These are phyloP conservation scores for Sordariomycetes sp. DNA, from an alignment of 2,329 filamentous ascomycete species.

Conservation along the genomic window DNA sequence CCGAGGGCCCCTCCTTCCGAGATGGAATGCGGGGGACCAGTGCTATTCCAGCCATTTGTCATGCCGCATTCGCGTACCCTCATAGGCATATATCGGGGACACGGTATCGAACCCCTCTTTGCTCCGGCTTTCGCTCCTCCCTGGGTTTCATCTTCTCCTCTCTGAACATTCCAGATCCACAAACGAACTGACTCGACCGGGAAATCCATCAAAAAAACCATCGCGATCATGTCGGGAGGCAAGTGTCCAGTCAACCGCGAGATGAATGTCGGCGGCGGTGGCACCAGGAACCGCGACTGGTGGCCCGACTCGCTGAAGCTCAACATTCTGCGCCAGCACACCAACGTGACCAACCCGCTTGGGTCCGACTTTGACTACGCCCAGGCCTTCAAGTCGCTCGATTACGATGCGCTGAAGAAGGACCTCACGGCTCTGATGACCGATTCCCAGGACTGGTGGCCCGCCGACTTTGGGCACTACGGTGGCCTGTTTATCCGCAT, in stretches of 20 bases:
- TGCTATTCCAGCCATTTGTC: too few species aligned
- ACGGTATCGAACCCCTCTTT: too few species aligned
- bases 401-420: slow-evolving; percentile 63
- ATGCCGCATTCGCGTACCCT: too few species aligned
- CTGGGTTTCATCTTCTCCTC: too few species aligned
- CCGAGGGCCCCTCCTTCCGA: too few species aligned
- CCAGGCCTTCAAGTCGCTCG: slow-evolving; percentile 59
- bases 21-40: too few species aligned
- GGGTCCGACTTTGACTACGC: slow-evolving; percentile 61
- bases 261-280: slow-evolving; percentile 43
- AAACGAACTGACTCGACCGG: too few species aligned
- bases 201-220: too few species aligned
- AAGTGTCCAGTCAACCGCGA: slow-evolving; percentile 18
- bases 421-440: slow-evolving; percentile 64
- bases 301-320: slow-evolving; percentile 61
- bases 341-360: slow-evolving; percentile 50
- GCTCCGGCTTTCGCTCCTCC: too few species aligned
- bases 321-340: slow-evolving; percentile 65
- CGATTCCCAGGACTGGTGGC: slow-evolving; percentile 73
- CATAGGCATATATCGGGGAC: too few species aligned
- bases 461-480: slow-evolving; percentile 73
- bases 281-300: slow-evolving; percentile 61
- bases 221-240: too few species aligned
- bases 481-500: slow-evolving; percentile 71
- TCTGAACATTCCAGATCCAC: too few species aligned